A percentile compares a stretch with the other conserved stretches of the same genome.
phyloP scores from a whole-genome alignment of 2,329 filamentous ascomycete genomes.

The Monilinia laxa region DNA sequence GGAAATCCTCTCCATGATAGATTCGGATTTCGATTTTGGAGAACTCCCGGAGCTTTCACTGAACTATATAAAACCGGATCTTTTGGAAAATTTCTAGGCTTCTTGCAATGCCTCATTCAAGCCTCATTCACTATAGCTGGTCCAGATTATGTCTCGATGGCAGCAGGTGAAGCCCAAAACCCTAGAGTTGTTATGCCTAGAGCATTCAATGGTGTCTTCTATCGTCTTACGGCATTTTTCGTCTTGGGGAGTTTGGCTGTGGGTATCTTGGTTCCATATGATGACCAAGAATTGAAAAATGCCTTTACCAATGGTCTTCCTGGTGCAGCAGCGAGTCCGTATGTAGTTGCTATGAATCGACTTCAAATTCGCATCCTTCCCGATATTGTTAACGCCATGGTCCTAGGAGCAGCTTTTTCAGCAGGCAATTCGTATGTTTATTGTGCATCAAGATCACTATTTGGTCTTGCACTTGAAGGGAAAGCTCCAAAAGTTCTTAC shows the following conservation, averaged over 20 bases:
- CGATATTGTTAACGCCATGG: constrained; percentile 55
- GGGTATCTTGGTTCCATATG: constrained; percentile 57
- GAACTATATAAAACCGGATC: constrained; percentile 44
- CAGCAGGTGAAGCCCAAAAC: constrained; percentile 57
- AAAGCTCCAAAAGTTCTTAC: constrained; percentile 53
- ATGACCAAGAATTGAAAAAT: constrained; percentile 47
- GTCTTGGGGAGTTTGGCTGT: constrained; percentile 58
- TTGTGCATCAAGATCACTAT: constrained; percentile 50
- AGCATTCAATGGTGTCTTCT: constrained; percentile 60
- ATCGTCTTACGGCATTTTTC: constrained; percentile 63
- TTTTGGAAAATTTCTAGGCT: constrained; percentile 53
- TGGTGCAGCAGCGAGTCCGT: constrained; percentile 51
- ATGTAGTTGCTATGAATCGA: constrained; percentile 50
- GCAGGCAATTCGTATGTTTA: constrained; percentile 49
- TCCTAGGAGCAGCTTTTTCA: constrained; percentile 55
- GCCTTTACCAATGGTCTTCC: constrained; percentile 45
- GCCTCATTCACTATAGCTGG: constrained; percentile 52
- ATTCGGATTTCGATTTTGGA: constrained; percentile 50
- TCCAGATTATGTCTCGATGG: constrained; percentile 53
- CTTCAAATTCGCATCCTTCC: constrained; percentile 51
- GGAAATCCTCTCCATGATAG: constrained; percentile 34
- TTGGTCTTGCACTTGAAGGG: constrained; percentile 52
- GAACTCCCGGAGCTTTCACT: constrained; percentile 48
- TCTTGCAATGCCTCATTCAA: constrained; percentile 49
- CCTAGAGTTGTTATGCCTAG: constrained; percentile 59